Conservation (phyloP, 164 flowering plant genomes). For the Vitis labrusca region DNA sequence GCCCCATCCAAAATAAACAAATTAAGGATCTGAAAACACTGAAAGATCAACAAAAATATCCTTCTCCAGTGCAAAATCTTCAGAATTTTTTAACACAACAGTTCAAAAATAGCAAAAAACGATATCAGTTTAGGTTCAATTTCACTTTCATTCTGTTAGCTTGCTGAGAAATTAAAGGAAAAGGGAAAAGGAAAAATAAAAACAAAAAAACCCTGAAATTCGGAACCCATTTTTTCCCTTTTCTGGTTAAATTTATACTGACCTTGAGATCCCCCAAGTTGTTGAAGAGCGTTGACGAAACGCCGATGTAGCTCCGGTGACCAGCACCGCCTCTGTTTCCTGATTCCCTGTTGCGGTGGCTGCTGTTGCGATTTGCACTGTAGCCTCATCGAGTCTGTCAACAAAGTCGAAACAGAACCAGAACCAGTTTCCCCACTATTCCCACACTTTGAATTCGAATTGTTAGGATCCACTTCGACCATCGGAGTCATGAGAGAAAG, state of each 20-base stretch:
- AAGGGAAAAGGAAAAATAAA: background rate
- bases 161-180: no score
- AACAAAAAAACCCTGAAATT: background rate
- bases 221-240: background rate
- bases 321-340: conserved; percentile 83
- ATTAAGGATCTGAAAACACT: no score
- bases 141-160: no score
- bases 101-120: no score
- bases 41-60: no score
- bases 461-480: conserved; percentile 6
- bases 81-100: no score
- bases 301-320: conserved; percentile 78
- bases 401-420: conserved; percentile 3
- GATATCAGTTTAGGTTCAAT: no score
- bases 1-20: no score
- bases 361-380: conserved; percentile 4
- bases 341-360: conserved; percentile 13
- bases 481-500: conserved; percentile 22
- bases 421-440: background rate
- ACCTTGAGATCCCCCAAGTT: conserved; percentile 91
- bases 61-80: no score
- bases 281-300: conserved; percentile 67
- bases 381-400: background rate
- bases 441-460: background rate
- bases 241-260: background rate